Base-by-base conservation (phyloP, 1,284 basidiomycete species). In the Microbotryomycetes sp. region DNA sequence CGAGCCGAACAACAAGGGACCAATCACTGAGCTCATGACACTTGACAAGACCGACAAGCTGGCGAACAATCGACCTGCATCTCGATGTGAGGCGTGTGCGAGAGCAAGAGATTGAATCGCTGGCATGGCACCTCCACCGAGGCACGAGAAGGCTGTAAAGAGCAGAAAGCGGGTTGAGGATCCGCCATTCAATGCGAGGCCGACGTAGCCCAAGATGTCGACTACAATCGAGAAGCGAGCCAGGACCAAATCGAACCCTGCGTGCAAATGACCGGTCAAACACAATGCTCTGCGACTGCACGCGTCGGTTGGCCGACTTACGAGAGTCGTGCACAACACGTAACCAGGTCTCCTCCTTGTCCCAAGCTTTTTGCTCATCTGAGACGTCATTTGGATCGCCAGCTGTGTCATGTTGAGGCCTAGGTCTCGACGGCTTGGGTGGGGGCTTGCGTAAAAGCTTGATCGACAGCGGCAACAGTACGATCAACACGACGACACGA, bases 31-130 rank as follows among this genome's bases (percentile, higher is more conserved):
- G 6, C 79, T 77, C 64, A 82, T 82, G 30, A 88, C 70, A 2
- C 84, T 80, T 65, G 86, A 82, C 12, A 89, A 70, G 42, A 89
- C 85, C 62, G 83, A 83, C 60, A 89, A 68, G 2, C 83, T 84
- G 19, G 87, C 88, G 71, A 88, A 89, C 16, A 90, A 76, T 64
- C 78, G 79, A 2, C 86, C 87, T 4, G 67, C 56, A 51, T 73
- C 71, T 28, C 64, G 58, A 1, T 62, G 58, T 14, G 77, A 75
- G 68, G 85, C 86, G 54, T 88, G 73, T 31, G 83, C 81, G 46
- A 90, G 73, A 2, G 86, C 82, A 48, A 87, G 79, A 47, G 84
- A 84, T 65, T 88, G 84, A 1, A 82, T 61, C 0, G 85, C 83
- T 7, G 88, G 88, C 25, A 72, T 73, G 62, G 85, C 84, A 3